Evolutionary conservation across 75 land plant species (phyloP), one percentile per base, ranked within the genome.

Genomic region (Chamaecyparis obtusa): DNA sequence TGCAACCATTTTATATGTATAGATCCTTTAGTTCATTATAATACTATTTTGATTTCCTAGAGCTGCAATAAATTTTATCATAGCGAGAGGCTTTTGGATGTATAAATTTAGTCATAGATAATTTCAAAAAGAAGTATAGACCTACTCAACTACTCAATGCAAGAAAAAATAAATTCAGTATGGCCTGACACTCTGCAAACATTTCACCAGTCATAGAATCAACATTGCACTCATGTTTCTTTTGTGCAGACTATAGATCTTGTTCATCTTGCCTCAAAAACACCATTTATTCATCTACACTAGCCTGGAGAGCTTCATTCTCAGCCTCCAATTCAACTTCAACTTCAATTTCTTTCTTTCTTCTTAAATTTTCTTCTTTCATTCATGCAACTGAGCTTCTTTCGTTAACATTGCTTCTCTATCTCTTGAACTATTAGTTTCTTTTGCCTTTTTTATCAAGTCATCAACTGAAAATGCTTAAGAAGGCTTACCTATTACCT

Each of bases 181-280:
- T n/a, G n/a, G n/a, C 99, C 99, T 98, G 99, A 72, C 99, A 96
- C 79, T 98, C 99, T 56, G 96, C 90, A 90, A 97, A 98, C 99
- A 98, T 98, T 87, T 98, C 99, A 87, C 93, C 91, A 83, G 93
- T 98, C 17, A 97, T 97, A 88, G 96, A 93, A 86, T 95, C 99
- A 19, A 97, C 99, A 94, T 97, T 94, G 3, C 99, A 90, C 84
- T 98, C 99, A 85, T 94, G 91, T 89, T 91, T 94, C 86, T 92
- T 95, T 89, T 95, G 95, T 84, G 93, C 92, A 88, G 89, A 92
- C 57, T 91, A 94, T 24, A 98, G 92, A 72, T 91, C 87, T 27
- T 80, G 51, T 57, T 90, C 91, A 83, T 98, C 99, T 84, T 95
- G 89, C 60, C 74, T 87, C 57, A 98, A 86, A 56, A 88, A 43